phyloP scores from a whole-genome alignment of 305 asterid genomes.

The Fraxinus baroniana region DNA sequence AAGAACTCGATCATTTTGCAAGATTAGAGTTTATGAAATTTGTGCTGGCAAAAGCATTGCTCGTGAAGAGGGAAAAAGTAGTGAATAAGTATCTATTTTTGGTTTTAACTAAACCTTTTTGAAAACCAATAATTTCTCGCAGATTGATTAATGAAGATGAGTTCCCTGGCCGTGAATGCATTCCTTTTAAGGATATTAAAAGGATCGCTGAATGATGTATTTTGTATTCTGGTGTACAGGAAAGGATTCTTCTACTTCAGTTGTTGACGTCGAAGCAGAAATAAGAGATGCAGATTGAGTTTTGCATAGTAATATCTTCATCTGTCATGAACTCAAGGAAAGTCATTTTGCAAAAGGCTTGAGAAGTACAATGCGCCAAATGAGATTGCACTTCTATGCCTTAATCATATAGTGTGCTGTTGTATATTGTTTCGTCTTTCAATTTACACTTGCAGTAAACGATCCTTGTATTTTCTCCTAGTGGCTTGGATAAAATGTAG shows the following conservation, averaged over 20 bases:
- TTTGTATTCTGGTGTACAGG: slow-evolving; percentile 37
- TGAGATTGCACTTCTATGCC: not conserved
- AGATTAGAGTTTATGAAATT: not conserved
- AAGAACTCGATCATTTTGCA: not conserved
- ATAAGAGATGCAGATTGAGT: slow-evolving; percentile 72
- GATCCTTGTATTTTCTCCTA: not conserved
- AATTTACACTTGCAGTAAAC: not conserved
- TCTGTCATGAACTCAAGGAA: not conserved
- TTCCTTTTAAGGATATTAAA: not conserved
- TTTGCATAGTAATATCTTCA: not conserved
- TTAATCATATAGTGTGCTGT: not conserved
- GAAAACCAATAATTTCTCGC: not conserved
- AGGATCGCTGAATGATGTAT: not conserved
- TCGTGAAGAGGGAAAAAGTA: not conserved
- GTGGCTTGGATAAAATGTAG: not conserved
- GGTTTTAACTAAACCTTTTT: not conserved
- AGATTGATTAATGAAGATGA: not conserved
- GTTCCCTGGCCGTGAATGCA: not conserved
- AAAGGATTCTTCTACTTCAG: slow-evolving; percentile 41
- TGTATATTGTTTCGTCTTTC: slow-evolving; percentile 3
- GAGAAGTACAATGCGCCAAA: not conserved
- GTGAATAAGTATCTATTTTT: not conserved
- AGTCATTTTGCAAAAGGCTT: not conserved
- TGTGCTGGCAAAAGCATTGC: not conserved
- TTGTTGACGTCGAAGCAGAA: slow-evolving; percentile 92